phyloP scores from a whole-genome alignment of 371 early-diverging fungal genomes.

The Apophysomyces trapeziformis region DNA sequence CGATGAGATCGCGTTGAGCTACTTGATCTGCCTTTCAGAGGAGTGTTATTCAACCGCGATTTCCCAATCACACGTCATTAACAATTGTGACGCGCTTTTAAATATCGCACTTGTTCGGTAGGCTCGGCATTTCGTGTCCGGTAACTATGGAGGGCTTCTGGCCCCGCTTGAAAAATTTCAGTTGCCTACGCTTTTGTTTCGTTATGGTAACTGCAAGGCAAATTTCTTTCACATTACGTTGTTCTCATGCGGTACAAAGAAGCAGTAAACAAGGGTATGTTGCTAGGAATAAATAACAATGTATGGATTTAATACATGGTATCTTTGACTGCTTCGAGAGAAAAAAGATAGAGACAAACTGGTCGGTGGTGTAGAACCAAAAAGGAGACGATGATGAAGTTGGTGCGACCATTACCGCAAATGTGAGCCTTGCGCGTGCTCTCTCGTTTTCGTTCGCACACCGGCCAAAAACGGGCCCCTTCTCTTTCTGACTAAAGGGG shows the following conservation, averaged over 20 bases:
- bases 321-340: too few species aligned
- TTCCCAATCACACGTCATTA: slow-evolving; percentile 3
- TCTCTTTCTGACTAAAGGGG: slow-evolving; percentile 3
- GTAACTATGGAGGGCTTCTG: too few species aligned
- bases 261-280: too few species aligned
- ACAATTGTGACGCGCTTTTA: neutral
- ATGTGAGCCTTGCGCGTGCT: slow-evolving; percentile 38
- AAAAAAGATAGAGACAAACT: neutral
- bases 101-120: too few species aligned
- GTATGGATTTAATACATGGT: too few species aligned
- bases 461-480: slow-evolving; percentile 7
- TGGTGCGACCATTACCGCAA: slow-evolving; percentile 22
- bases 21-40: neutral
- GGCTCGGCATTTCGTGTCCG: too few species aligned
- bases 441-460: slow-evolving; percentile 12
- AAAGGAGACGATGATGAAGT: slow-evolving; percentile 10
- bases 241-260: too few species aligned
- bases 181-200: too few species aligned
- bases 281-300: too few species aligned
- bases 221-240: too few species aligned
- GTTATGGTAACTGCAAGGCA: too few species aligned
- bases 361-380: neutral
- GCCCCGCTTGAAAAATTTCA: too few species aligned
- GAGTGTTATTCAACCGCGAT: neutral
- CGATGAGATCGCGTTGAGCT: slow-evolving; percentile 8